Base-by-base conservation (phyloP, 768 basidiomycete genomes). In the Lactarius evosmus region DNA sequence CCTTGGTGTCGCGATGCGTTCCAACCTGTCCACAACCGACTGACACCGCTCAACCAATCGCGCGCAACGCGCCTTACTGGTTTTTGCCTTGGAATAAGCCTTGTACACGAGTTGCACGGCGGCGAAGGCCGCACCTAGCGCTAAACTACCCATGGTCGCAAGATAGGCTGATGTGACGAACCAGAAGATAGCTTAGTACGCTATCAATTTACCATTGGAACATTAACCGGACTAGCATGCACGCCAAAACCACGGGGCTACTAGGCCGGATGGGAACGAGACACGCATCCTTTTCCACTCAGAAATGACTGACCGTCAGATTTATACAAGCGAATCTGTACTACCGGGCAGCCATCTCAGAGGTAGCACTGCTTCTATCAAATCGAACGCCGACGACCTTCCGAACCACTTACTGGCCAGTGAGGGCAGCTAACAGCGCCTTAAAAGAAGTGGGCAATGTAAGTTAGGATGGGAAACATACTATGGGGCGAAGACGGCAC, bases 1-100 rank as follows among this genome's bases (percentile, higher is more conserved):
- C 17, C 27, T 30, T 30, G 59, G 46, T 30, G 25, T 46, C 30
- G 62, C 58, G 44, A 68, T 40, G 25, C 61, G 58, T 56, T 63
- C 61, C 17, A 68, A 34, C 32, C 59, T 62, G 30, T 67, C 66
- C 34, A 68, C 38, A 29, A 67, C 54, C 29, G 60, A 33, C 34
- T 68, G 61, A 36, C 67, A 68, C 11, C 66, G 67, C 41, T 63
- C 66, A 44, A 68, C 67, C 29, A 68, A 61, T 30, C 66, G 66
- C 41, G 67, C 66, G 38, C 67, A 68, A 25, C 67, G 67, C 8
- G 61, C 58, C 58, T 51, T 67, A 51, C 59, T 68, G 5, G 61
- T 68, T 40, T 60, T 68, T 17, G 67, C 59, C 53, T 68, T 68
- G 34, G 61, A 52, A 53, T 67, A 58, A 11, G 66, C 66, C 27